Base-by-base conservation (phyloP, 1,284 basidiomycete genomes). In the Cryptococcus sp. region DNA sequence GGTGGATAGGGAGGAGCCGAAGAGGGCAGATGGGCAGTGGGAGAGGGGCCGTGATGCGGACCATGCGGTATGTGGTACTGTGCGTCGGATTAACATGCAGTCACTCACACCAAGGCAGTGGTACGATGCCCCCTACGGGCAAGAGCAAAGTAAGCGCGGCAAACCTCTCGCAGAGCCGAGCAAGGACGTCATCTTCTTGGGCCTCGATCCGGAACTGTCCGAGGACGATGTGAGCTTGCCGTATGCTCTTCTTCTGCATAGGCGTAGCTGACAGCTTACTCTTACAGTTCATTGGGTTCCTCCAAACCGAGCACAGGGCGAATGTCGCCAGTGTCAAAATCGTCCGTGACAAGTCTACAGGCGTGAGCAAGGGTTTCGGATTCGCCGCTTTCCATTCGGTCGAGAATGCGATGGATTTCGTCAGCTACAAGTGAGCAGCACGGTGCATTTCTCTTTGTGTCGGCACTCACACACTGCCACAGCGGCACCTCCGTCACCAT, bases 321-420 rank as follows among this genome's bases (percentile, higher is more conserved):
- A 51, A 62, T 9, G 61, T 80, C 46, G 77, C 79, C 40, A 64
- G 63, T 18, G 88, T 90, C 69, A 94, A 90, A 68, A 91, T 97
- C 65, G 92, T 94, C 75, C 85, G 88, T 81, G 93, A 96, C 77
- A 87, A 88, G 83, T 82, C 84, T 82, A 86, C 90, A 84, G 91
- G 91, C 83, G 77, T 82, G 61, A 92, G 90, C 53, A 93, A 93
- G 79, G 87, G 89, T 68, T 95, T 94, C 73, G 93, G 91, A 51
- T 97, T 97, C 77, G 92, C 90, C 66, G 87, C 91, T 76, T 96
- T 97, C 75, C 78, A 86, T 36, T 86, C 82, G 57, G 81, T 87
- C 46, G 88, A 90, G 66, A 87, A 90, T 61, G 91, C 93, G 15
- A 83, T 85, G 59, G 84, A 87, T 9, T 94, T 96, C 75, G 87